Percentiles rank a stretch among this genome's conserved stretches.
Conservation (phyloP, 2,329 filamentous ascomycete species). For the Alternaria arbusti region DNA sequence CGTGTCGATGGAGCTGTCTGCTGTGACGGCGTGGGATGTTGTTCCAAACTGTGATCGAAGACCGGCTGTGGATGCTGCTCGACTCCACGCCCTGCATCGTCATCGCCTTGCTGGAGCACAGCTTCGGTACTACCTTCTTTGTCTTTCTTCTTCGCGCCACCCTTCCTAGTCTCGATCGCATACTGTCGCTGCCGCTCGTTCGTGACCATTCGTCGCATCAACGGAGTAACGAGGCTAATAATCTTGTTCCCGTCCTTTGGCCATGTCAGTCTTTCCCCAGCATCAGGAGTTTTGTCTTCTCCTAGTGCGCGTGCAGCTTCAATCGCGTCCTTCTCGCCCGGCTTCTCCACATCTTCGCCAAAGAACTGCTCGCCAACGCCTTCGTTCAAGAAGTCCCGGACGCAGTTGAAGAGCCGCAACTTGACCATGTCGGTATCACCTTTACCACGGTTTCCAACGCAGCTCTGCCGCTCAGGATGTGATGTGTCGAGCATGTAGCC, state of each 20-base stretch:
- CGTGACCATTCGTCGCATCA: constrained; percentile 65
- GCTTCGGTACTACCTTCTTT: constrained; percentile 34
- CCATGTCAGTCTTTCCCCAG: constrained; percentile 56
- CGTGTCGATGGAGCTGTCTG: not conserved
- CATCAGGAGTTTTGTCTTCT: constrained; percentile 46
- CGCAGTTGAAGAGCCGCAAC: constrained; percentile 62
- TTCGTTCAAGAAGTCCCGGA: constrained; percentile 59
- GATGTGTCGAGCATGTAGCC: constrained; percentile 63
- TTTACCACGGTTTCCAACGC: constrained; percentile 62
- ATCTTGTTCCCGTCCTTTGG: constrained; percentile 62
- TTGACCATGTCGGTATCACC: constrained; percentile 65
- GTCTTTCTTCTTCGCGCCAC: constrained; percentile 47
- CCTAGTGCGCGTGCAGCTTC: constrained; percentile 47
- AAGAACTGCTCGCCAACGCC: constrained; percentile 62
- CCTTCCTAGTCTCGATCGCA: constrained; percentile 62
- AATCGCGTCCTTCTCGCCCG: constrained; percentile 39
- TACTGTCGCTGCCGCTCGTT: constrained; percentile 66
- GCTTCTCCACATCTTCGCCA: constrained; percentile 43
- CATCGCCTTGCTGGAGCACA: constrained; percentile 9
- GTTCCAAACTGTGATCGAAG: constrained; percentile 13
- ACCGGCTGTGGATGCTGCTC: constrained; percentile 21
- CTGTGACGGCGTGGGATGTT: constrained; percentile 1
- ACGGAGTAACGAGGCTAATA: constrained; percentile 62
- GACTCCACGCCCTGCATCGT: not conserved
- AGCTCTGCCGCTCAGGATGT: constrained; percentile 62